A percentile compares a stretch with the other conserved stretches of the same genome.
phyloP scores from a whole-genome alignment of 2,329 filamentous ascomycete genomes.

The Aspergillus nomiae region DNA sequence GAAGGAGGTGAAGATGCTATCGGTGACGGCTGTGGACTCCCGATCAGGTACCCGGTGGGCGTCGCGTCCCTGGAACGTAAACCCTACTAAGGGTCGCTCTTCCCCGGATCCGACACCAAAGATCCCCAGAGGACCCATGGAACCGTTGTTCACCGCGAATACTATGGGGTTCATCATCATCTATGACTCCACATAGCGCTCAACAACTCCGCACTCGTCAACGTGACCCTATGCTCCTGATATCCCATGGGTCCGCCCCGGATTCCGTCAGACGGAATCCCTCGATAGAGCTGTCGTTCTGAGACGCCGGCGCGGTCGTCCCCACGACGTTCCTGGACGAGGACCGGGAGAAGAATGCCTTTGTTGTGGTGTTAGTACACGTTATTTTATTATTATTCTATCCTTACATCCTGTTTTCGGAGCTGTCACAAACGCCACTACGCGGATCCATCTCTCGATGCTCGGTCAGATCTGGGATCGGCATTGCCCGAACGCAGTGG shows the following conservation, averaged over 20 bases:
- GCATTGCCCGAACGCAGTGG: conserved; percentile 3
- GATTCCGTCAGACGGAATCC: background rate
- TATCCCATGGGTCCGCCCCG: background rate
- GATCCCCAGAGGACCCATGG: background rate
- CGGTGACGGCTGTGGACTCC: background rate
- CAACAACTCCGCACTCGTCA: background rate
- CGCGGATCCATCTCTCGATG: background rate
- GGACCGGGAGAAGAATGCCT: background rate
- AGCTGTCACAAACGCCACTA: background rate
- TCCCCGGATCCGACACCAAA: background rate
- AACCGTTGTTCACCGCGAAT: background rate
- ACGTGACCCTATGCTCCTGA: background rate
- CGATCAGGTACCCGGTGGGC: background rate
- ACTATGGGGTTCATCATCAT: background rate
- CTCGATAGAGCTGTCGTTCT: background rate
- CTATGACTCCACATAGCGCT: background rate
- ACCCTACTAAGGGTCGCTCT: background rate
- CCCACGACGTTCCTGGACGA: background rate
- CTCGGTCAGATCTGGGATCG: conserved; percentile 1
- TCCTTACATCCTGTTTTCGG: conserved; percentile 4
- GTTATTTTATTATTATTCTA: background rate
- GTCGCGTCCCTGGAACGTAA: background rate
- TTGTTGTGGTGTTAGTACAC: background rate
- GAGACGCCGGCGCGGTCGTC: background rate
- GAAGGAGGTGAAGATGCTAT: background rate